Base-by-base conservation (phyloP, 495 filamentous ascomycete genomes). In the Talaromyces proteolyticus region DNA sequence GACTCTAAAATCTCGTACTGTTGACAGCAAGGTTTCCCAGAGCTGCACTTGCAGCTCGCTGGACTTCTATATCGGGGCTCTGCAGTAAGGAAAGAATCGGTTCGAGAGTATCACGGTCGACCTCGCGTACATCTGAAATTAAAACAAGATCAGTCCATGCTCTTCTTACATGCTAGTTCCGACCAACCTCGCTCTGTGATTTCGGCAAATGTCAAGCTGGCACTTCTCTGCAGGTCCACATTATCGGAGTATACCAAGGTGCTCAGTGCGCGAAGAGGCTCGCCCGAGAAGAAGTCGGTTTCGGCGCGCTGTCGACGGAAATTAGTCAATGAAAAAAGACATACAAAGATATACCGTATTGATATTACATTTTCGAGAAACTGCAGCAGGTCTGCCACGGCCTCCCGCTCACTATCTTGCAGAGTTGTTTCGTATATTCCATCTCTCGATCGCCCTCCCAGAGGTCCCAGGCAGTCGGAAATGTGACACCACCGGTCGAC, bases 201-300 rank as follows among this genome's bases (percentile, higher is more conserved):
- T 65, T 99, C 93, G 22, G 93, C 93, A 73, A 99, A 99, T 2
- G 93, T 99, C 68, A 99, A 80, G 67, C 91, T 96, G 12, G 93
- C 93, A 68, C 94, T 97, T 52, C 93, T 81, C 68, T 99, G 93
- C 42, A 99, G 80, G 58, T 99, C 94, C 63, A 99, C 89, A 74
- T 99, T 99, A 60, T 97, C 91, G 38, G 94, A 97, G 64, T 95
- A 97, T 25, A 99, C 93, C 3, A 99, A 77, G 4, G 91, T 97
- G 71, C 87, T 95, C 40, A 99, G 72, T 36, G 93, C 92, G 65
- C 85, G 86, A 52, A 99, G 82, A n/a, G 93, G 93, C 60, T 96
- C 90, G 67, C 93, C 93, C 20, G 87, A 83, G 71, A 99, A 99
- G 80, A 99, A 99, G 20, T 49, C 91, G 56, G 90, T 95, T 62